phyloP scores from a whole-genome alignment of 495 filamentous ascomycete species.

The Neurospora pannonica region DNA sequence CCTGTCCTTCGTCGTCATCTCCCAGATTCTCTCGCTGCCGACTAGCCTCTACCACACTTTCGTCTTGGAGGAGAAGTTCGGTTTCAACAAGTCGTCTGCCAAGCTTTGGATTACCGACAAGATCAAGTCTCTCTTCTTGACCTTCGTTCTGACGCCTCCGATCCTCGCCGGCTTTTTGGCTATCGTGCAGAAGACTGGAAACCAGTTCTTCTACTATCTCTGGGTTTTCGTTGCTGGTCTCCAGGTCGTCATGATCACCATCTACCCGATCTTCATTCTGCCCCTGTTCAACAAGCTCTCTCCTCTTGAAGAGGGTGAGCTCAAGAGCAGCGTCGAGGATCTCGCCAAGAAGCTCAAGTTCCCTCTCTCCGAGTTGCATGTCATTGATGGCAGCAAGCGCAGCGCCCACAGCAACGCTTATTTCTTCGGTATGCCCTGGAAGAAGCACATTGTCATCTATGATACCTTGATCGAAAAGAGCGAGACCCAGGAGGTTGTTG shows the following conservation, averaged over 20 bases:
- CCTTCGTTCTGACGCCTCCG: slow-evolving; percentile 68
- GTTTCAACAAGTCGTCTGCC: slow-evolving; percentile 95
- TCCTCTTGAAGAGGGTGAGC: slow-evolving; percentile 71
- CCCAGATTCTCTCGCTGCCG: slow-evolving; percentile 68
- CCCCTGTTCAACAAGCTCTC: slow-evolving; percentile 98
- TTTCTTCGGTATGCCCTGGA: slow-evolving; percentile 97
- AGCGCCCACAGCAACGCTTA: slow-evolving; percentile 97
- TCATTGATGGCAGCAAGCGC: slow-evolving; percentile 96
- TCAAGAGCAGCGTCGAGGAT: slow-evolving; percentile 82
- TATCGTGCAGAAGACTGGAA: slow-evolving; percentile 86
- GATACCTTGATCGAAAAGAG: slow-evolving; percentile 96
- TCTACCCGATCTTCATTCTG: slow-evolving; percentile 90
- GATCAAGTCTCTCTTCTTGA: slow-evolving; percentile 80
- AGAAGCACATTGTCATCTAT: slow-evolving; percentile 99
- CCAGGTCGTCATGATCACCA: slow-evolving; percentile 87
- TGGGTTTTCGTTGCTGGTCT: slow-evolving; percentile 85
- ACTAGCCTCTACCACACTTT: slow-evolving; percentile 87
- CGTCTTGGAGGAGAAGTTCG: slow-evolving; percentile 91
- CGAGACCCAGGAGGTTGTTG: slow-evolving; percentile 82
- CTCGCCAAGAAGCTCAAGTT: slow-evolving; percentile 81
- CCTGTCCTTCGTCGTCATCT: slow-evolving; percentile 73
- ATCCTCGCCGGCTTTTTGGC: slow-evolving; percentile 82
- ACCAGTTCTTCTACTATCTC: slow-evolving; percentile 92
- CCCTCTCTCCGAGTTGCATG: slow-evolving; percentile 79
- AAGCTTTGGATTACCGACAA: slow-evolving; percentile 84